phyloP scores from a whole-genome alignment of 176 grass and related monocot genomes.

The Carex pumila region DNA sequence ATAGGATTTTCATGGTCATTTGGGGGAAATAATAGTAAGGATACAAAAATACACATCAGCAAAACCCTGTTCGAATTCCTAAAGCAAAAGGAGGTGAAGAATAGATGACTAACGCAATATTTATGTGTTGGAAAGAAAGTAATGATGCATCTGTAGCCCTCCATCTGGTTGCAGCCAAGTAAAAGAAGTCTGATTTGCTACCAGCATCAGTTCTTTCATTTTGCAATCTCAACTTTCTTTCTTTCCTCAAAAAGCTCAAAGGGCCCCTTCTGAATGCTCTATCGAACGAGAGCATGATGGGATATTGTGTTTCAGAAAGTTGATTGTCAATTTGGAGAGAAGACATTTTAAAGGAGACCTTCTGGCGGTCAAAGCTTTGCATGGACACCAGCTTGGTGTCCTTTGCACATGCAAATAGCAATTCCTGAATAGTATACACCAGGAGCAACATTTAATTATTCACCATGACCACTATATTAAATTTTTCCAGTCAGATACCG shows the following conservation, averaged over 20 bases:
- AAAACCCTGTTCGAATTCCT: background rate
- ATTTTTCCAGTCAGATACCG: background rate
- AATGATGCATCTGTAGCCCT: slow-evolving; percentile 66
- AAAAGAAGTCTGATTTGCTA: slow-evolving; percentile 39
- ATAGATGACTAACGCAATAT: slow-evolving; percentile 52
- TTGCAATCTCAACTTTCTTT: slow-evolving; percentile 45
- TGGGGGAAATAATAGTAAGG: background rate
- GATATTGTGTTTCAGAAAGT: slow-evolving; percentile 72
- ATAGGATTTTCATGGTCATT: background rate
- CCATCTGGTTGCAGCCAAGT: slow-evolving; percentile 71
- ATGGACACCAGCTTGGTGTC: slow-evolving; percentile 64
- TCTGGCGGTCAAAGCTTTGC: slow-evolving; percentile 88
- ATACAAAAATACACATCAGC: background rate
- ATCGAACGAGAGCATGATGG: slow-evolving; percentile 81
- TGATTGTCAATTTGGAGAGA: slow-evolving; percentile 99
- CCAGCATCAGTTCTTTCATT: slow-evolving; percentile 34
- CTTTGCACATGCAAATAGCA: slow-evolving; percentile 84
- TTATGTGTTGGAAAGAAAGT: slow-evolving; percentile 75
- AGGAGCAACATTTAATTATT: slow-evolving; percentile 20
- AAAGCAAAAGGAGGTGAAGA: background rate
- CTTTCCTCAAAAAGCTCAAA: slow-evolving; percentile 59
- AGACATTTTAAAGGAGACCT: slow-evolving; percentile 51
- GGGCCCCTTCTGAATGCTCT: slow-evolving; percentile 52
- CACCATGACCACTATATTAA: background rate
- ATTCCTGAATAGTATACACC: slow-evolving; percentile 53